Percentiles rank a stretch among this genome's conserved stretches.
These are phyloP conservation scores for Diaporthe citri DNA, from an alignment of 2,329 filamentous ascomycete genomes.

Conservation along the genomic window DNA sequence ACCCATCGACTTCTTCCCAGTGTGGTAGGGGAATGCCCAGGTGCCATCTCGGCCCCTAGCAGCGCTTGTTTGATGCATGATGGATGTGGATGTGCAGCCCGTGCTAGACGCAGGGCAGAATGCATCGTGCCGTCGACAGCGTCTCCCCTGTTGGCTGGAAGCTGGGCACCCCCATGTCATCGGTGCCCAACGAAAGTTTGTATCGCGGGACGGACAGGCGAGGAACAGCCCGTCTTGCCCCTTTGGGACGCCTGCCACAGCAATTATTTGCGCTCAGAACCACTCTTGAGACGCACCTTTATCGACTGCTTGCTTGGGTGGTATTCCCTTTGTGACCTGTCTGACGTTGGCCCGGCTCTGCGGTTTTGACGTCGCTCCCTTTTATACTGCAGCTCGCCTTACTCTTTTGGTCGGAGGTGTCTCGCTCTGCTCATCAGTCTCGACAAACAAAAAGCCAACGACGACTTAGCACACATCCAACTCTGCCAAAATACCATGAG, in stretches of 20 bases:
- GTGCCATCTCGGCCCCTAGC: conserved; percentile 33
- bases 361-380: conserved; percentile 23
- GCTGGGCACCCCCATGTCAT: conserved; percentile 35
- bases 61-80: conserved; percentile 1
- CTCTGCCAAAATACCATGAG: conserved; percentile 37
- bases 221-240: conserved; percentile 24
- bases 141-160: conserved; percentile 39
- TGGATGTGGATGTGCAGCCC: conserved; percentile 6
- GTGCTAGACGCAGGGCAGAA: conserved; percentile 16
- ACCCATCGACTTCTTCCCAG: conserved; percentile 19
- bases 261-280: conserved; percentile 22
- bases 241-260: conserved; percentile 27
- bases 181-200: conserved; percentile 40
- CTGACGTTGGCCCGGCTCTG: conserved; percentile 10
- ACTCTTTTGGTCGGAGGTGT: background rate
- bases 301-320: conserved; percentile 24
- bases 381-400: conserved; percentile 39
- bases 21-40: conserved; percentile 9
- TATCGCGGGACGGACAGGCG: conserved; percentile 29
- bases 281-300: conserved; percentile 27
- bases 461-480: background rate
- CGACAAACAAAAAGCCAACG: conserved; percentile 13
- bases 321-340: conserved; percentile 22
- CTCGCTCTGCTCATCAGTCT: conserved; percentile 12
- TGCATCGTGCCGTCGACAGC: conserved; percentile 34